Evolutionary conservation across 371 early-diverging fungal species (phyloP), one percentile per base, ranked within the genome.

Genomic region (Sporodiniella umbellata): DNA sequence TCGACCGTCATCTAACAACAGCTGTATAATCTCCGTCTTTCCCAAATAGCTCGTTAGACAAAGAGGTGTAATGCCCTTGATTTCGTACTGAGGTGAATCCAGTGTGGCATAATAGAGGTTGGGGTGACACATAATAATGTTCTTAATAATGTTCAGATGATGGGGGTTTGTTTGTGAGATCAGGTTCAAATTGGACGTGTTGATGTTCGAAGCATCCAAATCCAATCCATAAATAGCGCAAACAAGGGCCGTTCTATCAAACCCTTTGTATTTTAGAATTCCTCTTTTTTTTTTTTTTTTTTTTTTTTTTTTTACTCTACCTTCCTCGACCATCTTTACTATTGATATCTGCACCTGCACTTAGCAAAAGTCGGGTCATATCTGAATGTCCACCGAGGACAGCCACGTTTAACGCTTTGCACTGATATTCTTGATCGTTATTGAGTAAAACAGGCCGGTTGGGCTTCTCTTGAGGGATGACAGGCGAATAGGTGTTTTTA

Each of bases 41-140:
- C 87, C 85, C 4, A 87, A 70, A 48, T 88, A 88, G 43, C 86
- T 83, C 10, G 85, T 85, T 23, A 88, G 60, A 60, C 86, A 87
- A n/a, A 88, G 73, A 12, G 86, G 85, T 8, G 86, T 88, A 42
- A 87, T 86, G 2, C 89, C 89, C 44, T 77, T 74, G 54, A 77
- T 77, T 54, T 81, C 85, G 40, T 78, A 74, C 53, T 87, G 85
- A 21, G 89, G 85, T 2, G 77, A 66, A 53, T 87, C 80, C 26
- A 86, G 53, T 0, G 74, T 81, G 14, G 77, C 71, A 49, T 70
- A 72, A 35, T 66, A 72, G 6, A 81, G 57, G 33, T 78, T 80
- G 2, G 80, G 83, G 51, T 81, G 78, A 12, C 77, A 66, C 8
- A 80, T 56, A 15, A 87, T 56, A 18, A 81, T 72, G 46, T 79